A percentile compares a stretch with the other conserved stretches of the same genome.
phyloP scores from a whole-genome alignment of 164 flowering plant species.

The Taxillus chinensis region DNA sequence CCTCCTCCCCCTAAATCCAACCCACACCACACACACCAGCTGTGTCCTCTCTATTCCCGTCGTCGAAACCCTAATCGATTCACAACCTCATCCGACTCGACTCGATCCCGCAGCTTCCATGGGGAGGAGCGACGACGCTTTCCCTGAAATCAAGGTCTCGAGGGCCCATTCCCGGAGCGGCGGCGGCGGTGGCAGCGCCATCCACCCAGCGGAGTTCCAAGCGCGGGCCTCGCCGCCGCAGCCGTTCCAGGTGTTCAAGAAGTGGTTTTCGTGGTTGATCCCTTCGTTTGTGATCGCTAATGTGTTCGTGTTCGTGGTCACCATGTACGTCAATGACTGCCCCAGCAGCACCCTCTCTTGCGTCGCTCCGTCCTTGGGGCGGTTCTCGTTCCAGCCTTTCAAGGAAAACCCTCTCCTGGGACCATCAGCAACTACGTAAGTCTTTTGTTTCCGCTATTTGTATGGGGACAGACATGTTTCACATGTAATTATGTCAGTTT shows the following conservation, averaged over 20 bases:
- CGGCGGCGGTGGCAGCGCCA: constrained; percentile 14
- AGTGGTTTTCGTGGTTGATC: constrained; percentile 56
- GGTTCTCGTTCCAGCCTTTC: constrained; percentile 58
- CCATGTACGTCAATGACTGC: constrained; percentile 58
- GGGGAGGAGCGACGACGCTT: constrained; percentile 12
- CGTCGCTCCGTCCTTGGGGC: constrained; percentile 35
- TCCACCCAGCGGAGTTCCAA: constrained; percentile 37
- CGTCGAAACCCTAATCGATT: no score
- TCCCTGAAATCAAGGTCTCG: constrained; percentile 11
- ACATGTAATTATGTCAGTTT: no score
- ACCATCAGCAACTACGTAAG: constrained; percentile 48
- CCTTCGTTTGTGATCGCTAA: constrained; percentile 46
- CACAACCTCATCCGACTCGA: background rate
- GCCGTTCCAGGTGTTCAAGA: constrained; percentile 13
- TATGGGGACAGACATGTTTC: no score
- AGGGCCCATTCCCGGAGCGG: constrained; percentile 23
- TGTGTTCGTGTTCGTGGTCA: constrained; percentile 29
- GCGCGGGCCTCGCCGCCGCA: constrained; percentile 6
- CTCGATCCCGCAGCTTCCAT: constrained; percentile 1
- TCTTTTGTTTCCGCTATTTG: background rate
- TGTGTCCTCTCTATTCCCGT: no score
- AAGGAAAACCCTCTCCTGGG: constrained; percentile 66
- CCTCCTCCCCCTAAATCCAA: no score
- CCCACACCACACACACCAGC: no score
- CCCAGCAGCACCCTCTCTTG: constrained; percentile 48